These are phyloP conservation scores for Phytophthora megakarya DNA, from an alignment of 352 stramenopile genomes.

Conservation along the genomic window DNA sequence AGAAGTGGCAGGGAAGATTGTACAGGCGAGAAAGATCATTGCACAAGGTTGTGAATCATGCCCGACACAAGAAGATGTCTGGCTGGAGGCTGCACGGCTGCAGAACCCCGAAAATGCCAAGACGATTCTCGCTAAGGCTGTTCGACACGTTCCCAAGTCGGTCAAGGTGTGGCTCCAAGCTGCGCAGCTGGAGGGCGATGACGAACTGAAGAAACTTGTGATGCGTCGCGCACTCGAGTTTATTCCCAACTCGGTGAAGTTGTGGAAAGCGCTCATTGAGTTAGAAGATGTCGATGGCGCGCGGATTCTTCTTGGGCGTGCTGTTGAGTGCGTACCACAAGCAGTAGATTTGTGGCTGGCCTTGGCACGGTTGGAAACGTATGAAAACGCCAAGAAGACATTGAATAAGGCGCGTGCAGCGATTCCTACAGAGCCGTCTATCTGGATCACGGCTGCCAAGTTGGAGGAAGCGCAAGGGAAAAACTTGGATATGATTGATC, in stretches of 20 bases:
- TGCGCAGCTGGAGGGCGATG: slow-evolving; percentile 93
- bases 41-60: slow-evolving; percentile 97
- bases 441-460: slow-evolving; percentile 99
- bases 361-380: slow-evolving; percentile 97
- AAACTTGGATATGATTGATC: slow-evolving; percentile 82
- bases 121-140: slow-evolving; percentile 95
- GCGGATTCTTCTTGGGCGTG: slow-evolving; percentile 93
- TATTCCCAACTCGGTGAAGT: slow-evolving; percentile 96
- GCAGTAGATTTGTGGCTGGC: slow-evolving; percentile 98
- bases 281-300: slow-evolving; percentile 97
- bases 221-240: slow-evolving; percentile 93
- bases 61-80: slow-evolving; percentile 97
- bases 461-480: slow-evolving; percentile 98
- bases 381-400: slow-evolving; percentile 97
- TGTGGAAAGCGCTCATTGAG: slow-evolving; percentile 99
- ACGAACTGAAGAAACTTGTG: slow-evolving; percentile 90
- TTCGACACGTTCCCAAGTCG: slow-evolving; percentile 92
- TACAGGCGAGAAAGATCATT: slow-evolving; percentile 98
- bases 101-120: slow-evolving; percentile 97
- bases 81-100: slow-evolving; percentile 97
- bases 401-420: slow-evolving; percentile 95
- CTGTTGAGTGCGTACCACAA: slow-evolving; percentile 98
- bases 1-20: slow-evolving; percentile 96
- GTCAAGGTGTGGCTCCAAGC: slow-evolving; percentile 97
- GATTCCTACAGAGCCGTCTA: slow-evolving; percentile 95